A percentile compares a stretch with the other conserved stretches of the same genome.
Evolutionary conservation across 352 stramenopile genomes (phyloP).

Genomic region (Pythium vanterpoolii): DNA sequence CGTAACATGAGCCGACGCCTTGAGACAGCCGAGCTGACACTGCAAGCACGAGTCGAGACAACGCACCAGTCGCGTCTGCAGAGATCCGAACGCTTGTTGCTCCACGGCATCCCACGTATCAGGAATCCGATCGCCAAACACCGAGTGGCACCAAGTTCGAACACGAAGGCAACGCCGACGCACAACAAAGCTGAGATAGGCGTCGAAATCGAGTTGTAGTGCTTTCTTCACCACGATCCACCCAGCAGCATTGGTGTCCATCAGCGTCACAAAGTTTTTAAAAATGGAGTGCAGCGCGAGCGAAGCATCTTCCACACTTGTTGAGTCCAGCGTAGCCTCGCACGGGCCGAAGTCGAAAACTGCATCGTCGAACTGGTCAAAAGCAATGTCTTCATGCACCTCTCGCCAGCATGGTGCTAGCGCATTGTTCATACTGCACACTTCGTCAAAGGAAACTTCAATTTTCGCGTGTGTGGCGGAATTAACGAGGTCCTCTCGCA

Average conservation of each 20-base stretch:
- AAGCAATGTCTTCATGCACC: constrained; percentile 16
- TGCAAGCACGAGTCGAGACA: constrained; percentile 51
- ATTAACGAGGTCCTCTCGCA: constrained; percentile 31
- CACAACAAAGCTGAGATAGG: constrained; percentile 51
- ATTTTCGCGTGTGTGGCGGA: constrained; percentile 29
- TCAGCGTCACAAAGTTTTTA: constrained; percentile 27
- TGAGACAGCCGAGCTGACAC: constrained; percentile 64
- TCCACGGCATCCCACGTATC: constrained; percentile 51
- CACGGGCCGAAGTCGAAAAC: constrained; percentile 48
- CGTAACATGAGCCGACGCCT: constrained; percentile 34
- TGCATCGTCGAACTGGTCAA: constrained; percentile 33
- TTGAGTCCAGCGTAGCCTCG: constrained; percentile 18
- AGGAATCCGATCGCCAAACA: constrained; percentile 34
- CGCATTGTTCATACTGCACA: constrained; percentile 29
- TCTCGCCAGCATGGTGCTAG: constrained; percentile 35
- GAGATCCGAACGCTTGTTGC: constrained; percentile 38
- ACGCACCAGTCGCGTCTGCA: constrained; percentile 50
- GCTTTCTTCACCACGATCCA: constrained; percentile 24
- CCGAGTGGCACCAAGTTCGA: constrained; percentile 34
- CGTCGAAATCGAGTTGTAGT: constrained; percentile 48
- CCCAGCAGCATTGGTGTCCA: neutral
- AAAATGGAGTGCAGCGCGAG: constrained; percentile 30
- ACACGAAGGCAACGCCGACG: constrained; percentile 54
- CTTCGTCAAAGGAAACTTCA: constrained; percentile 26
- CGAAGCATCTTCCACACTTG: constrained; percentile 20